phyloP scores from a whole-genome alignment of 2,329 filamentous ascomycete genomes.

The Colletotrichum chlorophyti region DNA sequence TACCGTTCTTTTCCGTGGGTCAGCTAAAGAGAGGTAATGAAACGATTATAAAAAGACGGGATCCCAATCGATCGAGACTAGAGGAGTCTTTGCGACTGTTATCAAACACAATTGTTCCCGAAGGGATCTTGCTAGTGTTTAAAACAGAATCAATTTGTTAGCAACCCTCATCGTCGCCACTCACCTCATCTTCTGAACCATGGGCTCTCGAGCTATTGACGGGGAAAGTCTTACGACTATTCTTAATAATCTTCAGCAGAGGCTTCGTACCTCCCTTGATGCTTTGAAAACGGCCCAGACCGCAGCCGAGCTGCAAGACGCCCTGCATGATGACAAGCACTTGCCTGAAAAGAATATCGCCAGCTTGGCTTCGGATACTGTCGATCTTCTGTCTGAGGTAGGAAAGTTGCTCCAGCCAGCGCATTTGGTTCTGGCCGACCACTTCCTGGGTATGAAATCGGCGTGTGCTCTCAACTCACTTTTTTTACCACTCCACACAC shows the following conservation, averaged over 20 bases:
- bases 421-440: constrained; percentile 29
- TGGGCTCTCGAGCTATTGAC: neutral
- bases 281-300: neutral
- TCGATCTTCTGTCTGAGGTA: neutral
- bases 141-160: too few relatives aligned
- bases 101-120: too few relatives aligned
- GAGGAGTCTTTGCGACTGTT: too few relatives aligned
- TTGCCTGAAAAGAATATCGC: neutral
- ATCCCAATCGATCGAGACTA: too few relatives aligned
- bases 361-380: neutral
- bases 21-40: too few relatives aligned
- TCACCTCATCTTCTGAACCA: neutral
- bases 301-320: neutral
- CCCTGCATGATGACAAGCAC: neutral
- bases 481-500: constrained; percentile 1
- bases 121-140: too few relatives aligned
- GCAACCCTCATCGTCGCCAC: neutral
- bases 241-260: neutral
- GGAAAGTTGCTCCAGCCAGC: constrained; percentile 25
- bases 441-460: constrained; percentile 30
- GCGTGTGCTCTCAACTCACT: too few relatives aligned
- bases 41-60: too few relatives aligned
- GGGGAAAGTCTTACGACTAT: neutral
- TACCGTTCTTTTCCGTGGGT: too few relatives aligned
- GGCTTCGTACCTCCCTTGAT: neutral